Conservation (phyloP, 371 early-diverging fungal species). For the Amoeboaphelidium occidentale region DNA sequence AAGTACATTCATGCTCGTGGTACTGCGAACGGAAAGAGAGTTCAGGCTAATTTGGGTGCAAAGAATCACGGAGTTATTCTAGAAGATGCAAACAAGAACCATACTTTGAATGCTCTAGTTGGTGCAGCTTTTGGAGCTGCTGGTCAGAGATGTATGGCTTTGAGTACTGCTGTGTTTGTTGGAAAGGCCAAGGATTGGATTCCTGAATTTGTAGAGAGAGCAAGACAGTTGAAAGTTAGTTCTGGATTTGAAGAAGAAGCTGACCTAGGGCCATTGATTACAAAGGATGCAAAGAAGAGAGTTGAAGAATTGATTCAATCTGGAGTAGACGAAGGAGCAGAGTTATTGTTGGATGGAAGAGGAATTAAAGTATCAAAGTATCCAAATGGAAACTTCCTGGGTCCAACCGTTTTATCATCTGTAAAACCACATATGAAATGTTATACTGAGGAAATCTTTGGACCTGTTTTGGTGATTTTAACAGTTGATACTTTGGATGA, state of each 20-base stretch:
- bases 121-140: conserved; percentile 95
- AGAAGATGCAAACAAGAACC: conserved; percentile 70
- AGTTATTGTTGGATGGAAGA: conserved; percentile 68
- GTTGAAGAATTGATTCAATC: conserved; percentile 54
- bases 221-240: conserved; percentile 54
- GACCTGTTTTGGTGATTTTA: conserved; percentile 68
- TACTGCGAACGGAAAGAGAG: conserved; percentile 75
- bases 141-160: conserved; percentile 68
- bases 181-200: conserved; percentile 67
- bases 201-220: conserved; percentile 67
- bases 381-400: conserved; percentile 77
- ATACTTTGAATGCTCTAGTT: conserved; percentile 62
- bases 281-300: conserved; percentile 50
- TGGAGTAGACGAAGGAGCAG: conserved; percentile 71
- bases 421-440: conserved; percentile 66
- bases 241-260: conserved; percentile 63
- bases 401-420: conserved; percentile 63
- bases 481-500: conserved; percentile 67
- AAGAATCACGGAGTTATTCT: conserved; percentile 92
- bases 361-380: conserved; percentile 26
- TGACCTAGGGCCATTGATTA: conserved; percentile 79
- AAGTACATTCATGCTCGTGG: conserved; percentile 69
- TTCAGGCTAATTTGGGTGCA: conserved; percentile 86
- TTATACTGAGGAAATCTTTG: conserved; percentile 91
- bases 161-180: conserved; percentile 72